Evolutionary conservation across 495 filamentous ascomycete genomes (phyloP).

Genomic region (Penicillium cataractarum): DNA sequence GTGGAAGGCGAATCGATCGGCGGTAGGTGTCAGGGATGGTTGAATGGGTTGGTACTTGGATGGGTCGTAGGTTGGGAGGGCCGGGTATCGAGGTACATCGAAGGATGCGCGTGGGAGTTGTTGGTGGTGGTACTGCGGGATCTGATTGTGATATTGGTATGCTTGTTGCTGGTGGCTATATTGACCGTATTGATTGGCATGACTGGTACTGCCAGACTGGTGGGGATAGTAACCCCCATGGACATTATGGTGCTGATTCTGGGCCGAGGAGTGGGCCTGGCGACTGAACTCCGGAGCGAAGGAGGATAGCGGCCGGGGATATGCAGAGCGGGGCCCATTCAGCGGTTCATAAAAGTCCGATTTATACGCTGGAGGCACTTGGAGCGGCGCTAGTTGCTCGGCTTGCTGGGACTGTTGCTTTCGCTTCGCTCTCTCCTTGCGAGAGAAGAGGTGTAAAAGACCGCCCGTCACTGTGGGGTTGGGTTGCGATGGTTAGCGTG

Average conservation of each 20-base stretch:
- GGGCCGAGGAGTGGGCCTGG: constrained; percentile 17
- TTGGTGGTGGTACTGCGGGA: constrained; percentile 16
- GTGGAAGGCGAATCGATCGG: constrained; percentile 16
- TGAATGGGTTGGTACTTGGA: constrained; percentile 35
- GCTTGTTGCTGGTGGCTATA: constrained; percentile 8
- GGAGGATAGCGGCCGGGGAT: constrained; percentile 35
- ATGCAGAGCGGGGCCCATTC: constrained; percentile 23
- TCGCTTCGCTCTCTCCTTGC: constrained; percentile 34
- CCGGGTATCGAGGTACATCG: constrained; percentile 27
- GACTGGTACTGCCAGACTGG: neutral
- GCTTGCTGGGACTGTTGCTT: constrained; percentile 20
- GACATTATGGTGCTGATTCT: neutral
- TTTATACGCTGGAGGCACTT: constrained; percentile 27
- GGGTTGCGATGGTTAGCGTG: constrained; percentile 19
- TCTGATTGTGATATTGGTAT: neutral
- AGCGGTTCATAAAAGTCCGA: constrained; percentile 15
- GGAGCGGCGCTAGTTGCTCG: constrained; percentile 10
- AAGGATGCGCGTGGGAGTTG: constrained; percentile 25
- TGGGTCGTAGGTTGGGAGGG: constrained; percentile 36
- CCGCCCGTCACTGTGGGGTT: constrained; percentile 27
- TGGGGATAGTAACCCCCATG: neutral
- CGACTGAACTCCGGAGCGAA: constrained; percentile 30
- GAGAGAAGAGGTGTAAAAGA: constrained; percentile 29
- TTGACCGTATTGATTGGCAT: neutral
- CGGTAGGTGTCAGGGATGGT: constrained; percentile 17